Evolutionary conservation across 2,329 filamentous ascomycete genomes (phyloP).

Genomic region (Cladosporium sphaerospermum): DNA sequence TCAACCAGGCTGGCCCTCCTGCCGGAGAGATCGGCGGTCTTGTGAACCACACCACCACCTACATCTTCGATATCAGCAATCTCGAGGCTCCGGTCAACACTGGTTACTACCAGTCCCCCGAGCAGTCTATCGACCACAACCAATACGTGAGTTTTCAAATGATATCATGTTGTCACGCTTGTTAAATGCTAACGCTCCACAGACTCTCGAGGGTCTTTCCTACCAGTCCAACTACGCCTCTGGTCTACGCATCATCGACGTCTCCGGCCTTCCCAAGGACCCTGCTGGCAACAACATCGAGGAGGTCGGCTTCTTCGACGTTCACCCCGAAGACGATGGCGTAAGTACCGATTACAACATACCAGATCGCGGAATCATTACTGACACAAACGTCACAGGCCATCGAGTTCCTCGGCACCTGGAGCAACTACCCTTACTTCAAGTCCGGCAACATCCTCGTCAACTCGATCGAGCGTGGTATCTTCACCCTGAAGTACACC

Average conservation of each 20-base stretch:
- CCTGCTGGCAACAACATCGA: conserved; percentile 27
- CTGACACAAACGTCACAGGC: background rate
- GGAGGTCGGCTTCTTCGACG: conserved; percentile 31
- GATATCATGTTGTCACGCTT: background rate
- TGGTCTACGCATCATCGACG: conserved; percentile 37
- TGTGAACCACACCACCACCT: conserved; percentile 39
- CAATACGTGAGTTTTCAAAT: conserved; percentile 36
- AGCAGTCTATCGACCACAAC: conserved; percentile 44
- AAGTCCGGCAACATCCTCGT: conserved; percentile 39
- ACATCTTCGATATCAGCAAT: conserved; percentile 44
- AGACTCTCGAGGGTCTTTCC: conserved; percentile 33
- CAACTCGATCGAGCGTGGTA: conserved; percentile 44
- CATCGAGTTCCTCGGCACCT: conserved; percentile 38
- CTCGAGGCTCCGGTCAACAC: conserved; percentile 39
- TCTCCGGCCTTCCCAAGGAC: conserved; percentile 26
- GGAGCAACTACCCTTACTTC: conserved; percentile 36
- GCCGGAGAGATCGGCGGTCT: conserved; percentile 36
- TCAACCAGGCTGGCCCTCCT: conserved; percentile 22
- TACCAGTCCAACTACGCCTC: conserved; percentile 49
- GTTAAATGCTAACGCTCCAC: background rate
- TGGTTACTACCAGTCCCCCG: conserved; percentile 37
- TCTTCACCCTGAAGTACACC: conserved; percentile 38
- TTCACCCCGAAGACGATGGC: conserved; percentile 30
- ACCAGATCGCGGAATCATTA: background rate
- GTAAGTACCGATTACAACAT: conserved; percentile 23